Evolutionary conservation across 805 yeast species (phyloP), one percentile per base, ranked within the genome.

Genomic region (Metschnikowia reukaufii): DNA sequence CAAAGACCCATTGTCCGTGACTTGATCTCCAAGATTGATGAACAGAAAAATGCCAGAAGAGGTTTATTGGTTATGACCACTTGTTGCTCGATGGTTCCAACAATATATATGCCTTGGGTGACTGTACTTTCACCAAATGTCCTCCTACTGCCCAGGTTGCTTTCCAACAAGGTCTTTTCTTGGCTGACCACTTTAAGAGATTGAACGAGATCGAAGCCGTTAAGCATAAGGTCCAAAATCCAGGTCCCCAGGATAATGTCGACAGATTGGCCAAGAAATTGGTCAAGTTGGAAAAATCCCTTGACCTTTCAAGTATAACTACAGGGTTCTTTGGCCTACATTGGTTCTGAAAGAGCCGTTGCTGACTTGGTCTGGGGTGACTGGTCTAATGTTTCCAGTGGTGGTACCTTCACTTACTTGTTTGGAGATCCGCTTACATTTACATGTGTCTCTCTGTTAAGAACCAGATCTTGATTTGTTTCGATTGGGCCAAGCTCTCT

Each of bases 111-210:
- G 97, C 96, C 41, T 72, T 91, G 48, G 98, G 98, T 66, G 98
- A 91, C 73, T 91, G 97, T 73, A 88, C 97, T 32, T 83, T 86
- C 67, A 87, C 94, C 54, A 88, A 88, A 65, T 83, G 82, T 58
- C 94, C 96, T 36, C 97, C 97, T 58, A 91, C 98, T 52, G 98
- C 97, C 20, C 97, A 91, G 77, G 97, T 90, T 46, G 98, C 98
- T 35, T 83, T 89, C 72, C 97, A 91, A 76, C 88, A 91, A 71
- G 97, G 97, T 66, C 74, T 77, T 47, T 91, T 80, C 70, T 78
- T 91, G 56, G 94, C 91, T 47, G 72, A 74, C 29, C 81, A 83
- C 55, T 85, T 91, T 67, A 78, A 79, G 64, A 83, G 77, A 57
- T 68, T 82, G 59, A 74, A 83, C 57, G 79, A 79, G 57, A 73